phyloP scores from a whole-genome alignment of 2,329 filamentous ascomycete species.

The Cladosporium sp. region DNA sequence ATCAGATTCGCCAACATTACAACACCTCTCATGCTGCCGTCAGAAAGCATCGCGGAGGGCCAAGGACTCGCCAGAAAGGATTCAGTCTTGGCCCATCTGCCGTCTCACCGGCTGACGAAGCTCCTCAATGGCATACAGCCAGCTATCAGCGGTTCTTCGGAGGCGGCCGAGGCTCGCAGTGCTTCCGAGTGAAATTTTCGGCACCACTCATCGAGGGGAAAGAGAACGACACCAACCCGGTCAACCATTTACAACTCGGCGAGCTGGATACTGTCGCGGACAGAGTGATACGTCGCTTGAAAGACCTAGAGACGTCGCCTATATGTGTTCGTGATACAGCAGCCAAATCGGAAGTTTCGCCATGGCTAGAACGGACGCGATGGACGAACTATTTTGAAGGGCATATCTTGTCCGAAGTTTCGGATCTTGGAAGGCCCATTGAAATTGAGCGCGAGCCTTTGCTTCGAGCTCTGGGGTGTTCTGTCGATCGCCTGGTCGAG shows the following conservation, averaged over 20 bases:
- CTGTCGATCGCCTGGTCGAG: slow-evolving; percentile 12
- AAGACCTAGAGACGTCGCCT: too few species aligned
- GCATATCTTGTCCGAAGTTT: too few species aligned
- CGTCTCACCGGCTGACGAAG: background rate
- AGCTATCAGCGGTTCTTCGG: background rate
- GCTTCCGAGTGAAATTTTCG: background rate
- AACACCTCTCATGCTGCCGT: background rate
- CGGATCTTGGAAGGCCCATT: too few species aligned
- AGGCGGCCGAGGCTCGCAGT: background rate
- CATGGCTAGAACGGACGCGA: slow-evolving; percentile 3
- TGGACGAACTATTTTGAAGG: background rate
- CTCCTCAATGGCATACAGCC: background rate
- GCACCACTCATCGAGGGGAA: too few species aligned
- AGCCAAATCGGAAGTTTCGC: background rate
- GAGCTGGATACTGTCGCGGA: too few species aligned
- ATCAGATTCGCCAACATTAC: background rate
- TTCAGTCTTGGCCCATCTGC: background rate
- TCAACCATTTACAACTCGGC: too few species aligned
- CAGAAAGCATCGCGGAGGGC: background rate
- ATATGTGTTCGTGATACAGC: too few species aligned
- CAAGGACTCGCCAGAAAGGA: background rate
- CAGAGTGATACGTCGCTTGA: too few species aligned
- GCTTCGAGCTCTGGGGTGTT: background rate
- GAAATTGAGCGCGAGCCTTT: too few species aligned
- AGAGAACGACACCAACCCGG: too few species aligned